A percentile compares a stretch with the other conserved stretches of the same genome.
Evolutionary conservation across 2,329 filamentous ascomycete genomes (phyloP).

Genomic region (Ascosphaera apis): DNA sequence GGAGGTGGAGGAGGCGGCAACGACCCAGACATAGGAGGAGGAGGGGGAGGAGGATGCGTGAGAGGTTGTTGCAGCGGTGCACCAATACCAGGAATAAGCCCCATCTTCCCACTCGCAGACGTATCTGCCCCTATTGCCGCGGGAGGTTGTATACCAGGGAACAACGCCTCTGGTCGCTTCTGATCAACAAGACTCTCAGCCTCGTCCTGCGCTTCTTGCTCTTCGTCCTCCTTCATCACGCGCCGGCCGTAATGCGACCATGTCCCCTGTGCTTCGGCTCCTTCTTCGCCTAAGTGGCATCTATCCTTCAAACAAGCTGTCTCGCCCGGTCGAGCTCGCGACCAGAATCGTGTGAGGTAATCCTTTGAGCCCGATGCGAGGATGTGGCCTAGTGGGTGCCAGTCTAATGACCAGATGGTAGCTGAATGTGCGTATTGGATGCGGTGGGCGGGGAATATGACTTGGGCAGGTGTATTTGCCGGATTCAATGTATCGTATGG

Average conservation of each 20-base stretch:
- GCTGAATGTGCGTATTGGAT: constrained; percentile 77
- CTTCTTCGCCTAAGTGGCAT: constrained; percentile 85
- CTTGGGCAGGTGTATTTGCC: constrained; percentile 55
- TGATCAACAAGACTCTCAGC: constrained; percentile 83
- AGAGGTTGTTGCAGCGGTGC: too few relatives aligned
- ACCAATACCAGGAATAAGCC: constrained; percentile 25
- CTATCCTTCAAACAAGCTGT: constrained; percentile 67
- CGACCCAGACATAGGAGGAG: constrained; percentile 8
- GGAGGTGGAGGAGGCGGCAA: constrained; percentile 10
- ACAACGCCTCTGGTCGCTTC: constrained; percentile 42
- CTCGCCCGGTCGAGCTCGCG: constrained; percentile 69
- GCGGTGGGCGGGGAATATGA: constrained; percentile 79
- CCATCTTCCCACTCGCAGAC: constrained; percentile 19
- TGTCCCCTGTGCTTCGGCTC: constrained; percentile 84
- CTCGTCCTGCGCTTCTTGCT: constrained; percentile 83
- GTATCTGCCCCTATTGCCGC: constrained; percentile 28
- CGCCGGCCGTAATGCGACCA: constrained; percentile 62
- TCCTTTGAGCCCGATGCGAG: constrained; percentile 91
- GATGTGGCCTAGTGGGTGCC: constrained; percentile 91
- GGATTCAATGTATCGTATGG: constrained; percentile 74
- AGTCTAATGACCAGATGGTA: constrained; percentile 92
- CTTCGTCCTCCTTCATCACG: constrained; percentile 74
- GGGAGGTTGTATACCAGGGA: constrained; percentile 33
- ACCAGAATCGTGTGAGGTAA: constrained; percentile 92
- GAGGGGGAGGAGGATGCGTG: constrained; percentile 16